Conservation (phyloP, 1,284 basidiomycete genomes). For the Malassezia nana region DNA sequence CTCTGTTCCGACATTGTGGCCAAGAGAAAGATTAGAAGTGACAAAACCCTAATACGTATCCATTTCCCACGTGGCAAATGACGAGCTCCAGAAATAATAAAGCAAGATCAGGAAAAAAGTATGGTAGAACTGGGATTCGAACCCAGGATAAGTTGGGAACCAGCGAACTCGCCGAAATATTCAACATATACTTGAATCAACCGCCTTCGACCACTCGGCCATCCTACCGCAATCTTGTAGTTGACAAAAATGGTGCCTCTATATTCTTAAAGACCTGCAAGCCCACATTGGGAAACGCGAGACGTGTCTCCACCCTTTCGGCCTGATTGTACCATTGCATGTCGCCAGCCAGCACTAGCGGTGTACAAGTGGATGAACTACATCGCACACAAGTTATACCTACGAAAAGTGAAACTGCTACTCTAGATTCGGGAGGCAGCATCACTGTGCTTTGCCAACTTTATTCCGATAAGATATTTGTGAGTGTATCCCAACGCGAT, state of each 20-base stretch:
- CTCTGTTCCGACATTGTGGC: constrained; percentile 14
- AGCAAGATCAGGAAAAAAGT: not conserved
- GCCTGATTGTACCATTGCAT: not conserved
- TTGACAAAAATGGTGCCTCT: not conserved
- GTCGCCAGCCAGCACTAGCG: not conserved
- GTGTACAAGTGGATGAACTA: not conserved
- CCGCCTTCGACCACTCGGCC: constrained; percentile 23
- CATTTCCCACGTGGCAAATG: not conserved
- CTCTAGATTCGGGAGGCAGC: not conserved
- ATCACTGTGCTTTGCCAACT: constrained; percentile 7
- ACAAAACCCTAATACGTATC: not conserved
- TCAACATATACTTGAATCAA: constrained; percentile 20
- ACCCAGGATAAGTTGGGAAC: constrained; percentile 22
- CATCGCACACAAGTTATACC: not conserved
- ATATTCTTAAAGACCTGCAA: not conserved
- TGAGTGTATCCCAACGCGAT: constrained; percentile 14
- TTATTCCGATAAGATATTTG: constrained; percentile 6
- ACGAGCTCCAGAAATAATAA: not conserved
- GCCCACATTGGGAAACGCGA: too few species aligned
- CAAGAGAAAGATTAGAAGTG: not conserved
- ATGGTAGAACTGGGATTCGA: constrained; percentile 24
- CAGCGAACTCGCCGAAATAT: constrained; percentile 12
- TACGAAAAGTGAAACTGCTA: not conserved
- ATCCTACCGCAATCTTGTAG: constrained; percentile 11
- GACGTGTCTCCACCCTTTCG: not conserved